Conservation (phyloP, 2,329 filamentous ascomycete species). For the Achaetomium macrosporum region DNA sequence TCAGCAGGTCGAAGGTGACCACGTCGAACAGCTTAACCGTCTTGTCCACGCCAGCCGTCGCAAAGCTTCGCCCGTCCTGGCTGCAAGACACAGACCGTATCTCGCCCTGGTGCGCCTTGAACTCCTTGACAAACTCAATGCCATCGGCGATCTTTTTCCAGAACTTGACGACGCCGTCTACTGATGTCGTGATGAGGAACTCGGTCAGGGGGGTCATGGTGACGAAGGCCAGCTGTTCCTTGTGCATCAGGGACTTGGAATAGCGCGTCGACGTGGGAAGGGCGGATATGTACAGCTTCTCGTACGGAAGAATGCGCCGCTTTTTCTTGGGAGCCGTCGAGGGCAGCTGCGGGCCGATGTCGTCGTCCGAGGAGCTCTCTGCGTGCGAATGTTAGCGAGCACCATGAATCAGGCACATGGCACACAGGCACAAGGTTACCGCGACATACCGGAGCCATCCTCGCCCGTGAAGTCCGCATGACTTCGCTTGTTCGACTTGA, state of each 20-base stretch:
- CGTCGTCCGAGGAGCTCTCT: slow-evolving; percentile 77
- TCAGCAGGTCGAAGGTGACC: slow-evolving; percentile 80
- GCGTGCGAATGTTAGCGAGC: slow-evolving; percentile 11
- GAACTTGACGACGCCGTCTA: slow-evolving; percentile 97
- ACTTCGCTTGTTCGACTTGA: slow-evolving; percentile 46
- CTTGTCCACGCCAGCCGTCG: slow-evolving; percentile 73
- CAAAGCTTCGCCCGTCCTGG: slow-evolving; percentile 87
- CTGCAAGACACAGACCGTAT: slow-evolving; percentile 80
- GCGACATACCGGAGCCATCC: slow-evolving; percentile 36
- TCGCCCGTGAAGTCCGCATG: slow-evolving; percentile 49
- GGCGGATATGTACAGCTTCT: slow-evolving; percentile 90
- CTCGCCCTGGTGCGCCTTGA: slow-evolving; percentile 81
- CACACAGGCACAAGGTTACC: not conserved
- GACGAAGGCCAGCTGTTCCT: slow-evolving; percentile 83
- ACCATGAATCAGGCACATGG: not conserved
- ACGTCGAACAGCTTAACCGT: slow-evolving; percentile 77
- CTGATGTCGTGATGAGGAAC: slow-evolving; percentile 88
- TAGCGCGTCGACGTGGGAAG: slow-evolving; percentile 77
- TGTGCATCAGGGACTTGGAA: slow-evolving; percentile 97
- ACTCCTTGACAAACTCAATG: slow-evolving; percentile 98
- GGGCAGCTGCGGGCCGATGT: slow-evolving; percentile 88
- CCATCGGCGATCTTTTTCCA: slow-evolving; percentile 93
- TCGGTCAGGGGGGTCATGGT: slow-evolving; percentile 88
- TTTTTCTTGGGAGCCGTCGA: slow-evolving; percentile 82
- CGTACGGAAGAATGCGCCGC: slow-evolving; percentile 81